Conservation (phyloP, 2,329 filamentous ascomycete species). For the Cercospora zeina region DNA sequence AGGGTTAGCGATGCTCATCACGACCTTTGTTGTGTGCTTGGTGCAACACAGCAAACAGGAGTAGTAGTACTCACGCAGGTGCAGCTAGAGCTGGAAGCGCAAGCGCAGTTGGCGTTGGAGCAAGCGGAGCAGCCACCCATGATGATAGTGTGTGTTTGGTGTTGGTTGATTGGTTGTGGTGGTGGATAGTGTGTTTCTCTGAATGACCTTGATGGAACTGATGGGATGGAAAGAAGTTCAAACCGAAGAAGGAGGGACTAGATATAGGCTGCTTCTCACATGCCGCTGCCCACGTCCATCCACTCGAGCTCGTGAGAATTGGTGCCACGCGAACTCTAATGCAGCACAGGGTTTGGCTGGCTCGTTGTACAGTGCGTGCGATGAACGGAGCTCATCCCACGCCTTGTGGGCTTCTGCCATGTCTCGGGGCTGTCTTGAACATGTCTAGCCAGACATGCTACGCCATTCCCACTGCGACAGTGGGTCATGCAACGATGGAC, state of each 20-base stretch:
- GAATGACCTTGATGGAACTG: constrained; percentile 29
- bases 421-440: constrained; percentile 12
- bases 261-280: constrained; percentile 26
- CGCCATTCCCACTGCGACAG: constrained; percentile 3
- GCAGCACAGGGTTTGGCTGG: constrained; percentile 26
- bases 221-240: constrained; percentile 21
- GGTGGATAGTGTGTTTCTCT: constrained; percentile 24
- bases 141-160: constrained; percentile 29
- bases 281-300: constrained; percentile 15
- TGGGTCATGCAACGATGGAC: constrained; percentile 12
- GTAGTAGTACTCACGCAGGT: constrained; percentile 35
- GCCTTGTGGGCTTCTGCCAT: constrained; percentile 25
- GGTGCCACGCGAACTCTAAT: constrained; percentile 29
- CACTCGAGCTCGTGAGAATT: constrained; percentile 21
- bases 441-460: constrained; percentile 5
- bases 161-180: constrained; percentile 25
- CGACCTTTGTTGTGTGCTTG: not conserved
- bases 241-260: constrained; percentile 23
- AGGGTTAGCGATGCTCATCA: not conserved
- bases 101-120: constrained; percentile 37
- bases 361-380: constrained; percentile 21
- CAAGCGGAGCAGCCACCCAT: constrained; percentile 39
- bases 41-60: not conserved
- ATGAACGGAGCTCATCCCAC: constrained; percentile 28
- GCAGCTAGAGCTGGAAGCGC: constrained; percentile 35